Evolutionary conservation across 345 rosid genomes (phyloP).

Genomic region (Tarenaya hassleriana): DNA sequence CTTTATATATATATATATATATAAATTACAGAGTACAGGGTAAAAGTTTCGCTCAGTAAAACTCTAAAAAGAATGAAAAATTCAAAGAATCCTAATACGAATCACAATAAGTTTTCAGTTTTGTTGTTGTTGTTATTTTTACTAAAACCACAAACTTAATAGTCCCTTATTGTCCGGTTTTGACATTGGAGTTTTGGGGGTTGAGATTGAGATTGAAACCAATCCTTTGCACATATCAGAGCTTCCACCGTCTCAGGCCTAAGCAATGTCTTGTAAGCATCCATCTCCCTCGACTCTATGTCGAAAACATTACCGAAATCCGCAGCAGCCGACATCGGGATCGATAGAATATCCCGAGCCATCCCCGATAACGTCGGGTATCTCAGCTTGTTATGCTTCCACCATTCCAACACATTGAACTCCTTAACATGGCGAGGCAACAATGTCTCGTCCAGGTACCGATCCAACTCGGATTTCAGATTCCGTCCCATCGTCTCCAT

Average conservation of each 20-base stretch:
- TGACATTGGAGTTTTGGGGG: conserved; percentile 38
- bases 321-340: conserved; percentile 57
- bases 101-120: no score
- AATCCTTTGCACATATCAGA: conserved; percentile 77
- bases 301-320: conserved; percentile 55
- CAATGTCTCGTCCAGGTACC: conserved; percentile 76
- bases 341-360: conserved; percentile 74
- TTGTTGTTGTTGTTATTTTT: no score
- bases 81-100: no score
- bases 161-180: conserved; percentile 49
- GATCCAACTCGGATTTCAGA: conserved; percentile 80
- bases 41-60: no score
- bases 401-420: conserved; percentile 81
- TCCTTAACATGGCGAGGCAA: conserved; percentile 70
- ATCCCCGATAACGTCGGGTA: conserved; percentile 78
- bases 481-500: conserved; percentile 68
- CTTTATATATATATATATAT: no score
- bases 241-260: conserved; percentile 90
- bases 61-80: no score
- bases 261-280: conserved; percentile 58
- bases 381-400: conserved; percentile 82
- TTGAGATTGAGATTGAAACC: conserved; percentile 46
- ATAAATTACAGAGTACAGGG: no score
- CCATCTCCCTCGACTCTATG: conserved; percentile 47
- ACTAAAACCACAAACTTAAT: no score